Base-by-base conservation (phyloP, 164 flowering plant species). In the Magnolia changhungtana region DNA sequence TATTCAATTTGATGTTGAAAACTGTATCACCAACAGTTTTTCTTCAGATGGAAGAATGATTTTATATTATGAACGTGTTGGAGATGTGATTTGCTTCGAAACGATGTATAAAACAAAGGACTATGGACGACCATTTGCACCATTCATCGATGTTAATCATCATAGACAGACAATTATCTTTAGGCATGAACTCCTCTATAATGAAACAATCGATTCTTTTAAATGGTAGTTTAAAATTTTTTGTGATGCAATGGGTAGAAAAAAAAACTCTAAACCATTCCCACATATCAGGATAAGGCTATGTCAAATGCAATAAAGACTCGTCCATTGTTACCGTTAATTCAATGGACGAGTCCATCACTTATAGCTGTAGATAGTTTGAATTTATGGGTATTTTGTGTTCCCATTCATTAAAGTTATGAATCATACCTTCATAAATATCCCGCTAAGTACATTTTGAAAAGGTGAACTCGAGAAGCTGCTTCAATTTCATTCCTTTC, bases 231-330 rank as follows among this genome's bases (percentile, higher is more conserved):
- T 74, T 37, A 45, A 50, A 18, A 74, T 68, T 23, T 74, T 74
- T 67, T 64, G 49, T 24, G 69, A 74, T 69, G 76, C 71, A 19
- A 74, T 65, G 76, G 51, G 55, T 23, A 69, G 76, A 9, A 74
- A 74, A 23, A 23, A 29, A 27, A 45, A 16, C 76, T 69, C 13
- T 63, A 1, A 45, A 66, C 29, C 8, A 67, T 74, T 37, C 31
- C 64, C 9, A 74, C 76, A 50, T 71, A 74, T 65, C 71, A 65
- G 49, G 27, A 24, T 24, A 24, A 24, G 27, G 1, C 27, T 24
- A 24, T 24, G 27, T 24, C 1, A 24, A 24, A 24, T 24, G 27
- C 27, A 1, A 24, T 24, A 0, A 24, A 24, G 27, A 24, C 27
- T 24, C 27, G 27, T 24, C 27, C 27, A 24, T 24, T 24, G 27